Evolutionary conservation across 23 red algal species (phyloP), one percentile per base, ranked within the genome.

Genomic region (Chondrus crispus): DNA sequence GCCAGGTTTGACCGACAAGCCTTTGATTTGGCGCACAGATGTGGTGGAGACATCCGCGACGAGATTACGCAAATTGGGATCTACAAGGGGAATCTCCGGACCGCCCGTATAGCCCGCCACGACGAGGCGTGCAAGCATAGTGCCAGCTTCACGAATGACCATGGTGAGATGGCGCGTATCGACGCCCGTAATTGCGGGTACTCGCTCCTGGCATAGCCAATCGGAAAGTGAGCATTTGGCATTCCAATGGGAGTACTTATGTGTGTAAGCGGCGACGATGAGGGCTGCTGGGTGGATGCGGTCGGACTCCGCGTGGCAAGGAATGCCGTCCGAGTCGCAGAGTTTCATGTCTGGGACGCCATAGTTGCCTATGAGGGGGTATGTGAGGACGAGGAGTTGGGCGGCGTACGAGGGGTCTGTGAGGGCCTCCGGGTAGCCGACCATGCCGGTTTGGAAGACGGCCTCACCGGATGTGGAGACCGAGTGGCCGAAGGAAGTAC

Each of bases 371-470:
- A 96, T 69, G 26, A 96, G 77, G 19, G 97, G 97, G 48, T 94
- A 99, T 14, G 97, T 99, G 43, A 99, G 93, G 10, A 95, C 83
- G 38, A 99, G 94, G 30, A 99, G 53, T 81, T 99, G 97, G 2
- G 85, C 72, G 22, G 89, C 71, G 73, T 99, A 99, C n/a, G 91
- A 96, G 6, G 97, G 97, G 92, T 99, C 97, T 16, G 93, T 99
- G 32, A 99, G 91, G 3, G 97, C 85, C 85, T 96, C 93, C 18
- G 94, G 80, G 55, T 99, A 99, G 81, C 97, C 97, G 12, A 99
- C 97, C 97, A 99, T 99, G 37, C 97, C 97, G 12, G 97, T 99
- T 82, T 99, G 94, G 75, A 99, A 99, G 49, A 99, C 94, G n/a
- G 94, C 97, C 58, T 99, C 94, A 45, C 97, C 97, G 14, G 94